Evolutionary conservation across 1,284 basidiomycete species (phyloP).

Genomic region (Papiliotrema laurentii): DNA sequence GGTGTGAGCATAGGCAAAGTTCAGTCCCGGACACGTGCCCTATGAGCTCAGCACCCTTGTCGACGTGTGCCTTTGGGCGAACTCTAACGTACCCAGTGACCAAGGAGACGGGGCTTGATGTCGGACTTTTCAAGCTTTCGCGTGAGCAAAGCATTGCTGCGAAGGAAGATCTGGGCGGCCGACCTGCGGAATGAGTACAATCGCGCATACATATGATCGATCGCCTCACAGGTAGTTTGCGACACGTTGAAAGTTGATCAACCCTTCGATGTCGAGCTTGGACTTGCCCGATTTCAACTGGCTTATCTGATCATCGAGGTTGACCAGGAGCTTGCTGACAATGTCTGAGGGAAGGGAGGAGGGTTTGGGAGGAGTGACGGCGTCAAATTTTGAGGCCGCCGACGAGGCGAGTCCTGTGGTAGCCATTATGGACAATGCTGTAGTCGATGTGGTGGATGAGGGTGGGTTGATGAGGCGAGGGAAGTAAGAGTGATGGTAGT

Average conservation of each 20-base stretch:
- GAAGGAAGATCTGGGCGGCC: conserved; percentile 62
- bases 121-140: conserved; percentile 56
- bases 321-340: conserved; percentile 44
- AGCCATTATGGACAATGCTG: too few species aligned
- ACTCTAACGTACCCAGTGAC: conserved; percentile 41
- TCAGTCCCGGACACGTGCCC: conserved; percentile 58
- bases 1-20: conserved; percentile 72
- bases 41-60: conserved; percentile 1
- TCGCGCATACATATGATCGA: too few species aligned
- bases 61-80: neutral
- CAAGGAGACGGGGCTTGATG: conserved; percentile 70
- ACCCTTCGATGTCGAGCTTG: conserved; percentile 43
- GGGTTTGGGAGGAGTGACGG: conserved; percentile 42
- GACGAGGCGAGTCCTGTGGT: conserved; percentile 39
- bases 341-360: conserved; percentile 39
- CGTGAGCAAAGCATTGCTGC: conserved; percentile 64
- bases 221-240: conserved; percentile 44
- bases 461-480: too few species aligned
- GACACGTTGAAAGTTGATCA: conserved; percentile 48
- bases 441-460: too few species aligned
- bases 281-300: conserved; percentile 15
- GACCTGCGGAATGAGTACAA: conserved; percentile 11
- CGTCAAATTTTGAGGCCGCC: conserved; percentile 30
- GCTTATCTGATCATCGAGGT: conserved; percentile 37
- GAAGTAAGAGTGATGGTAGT: too few species aligned